A percentile compares a stretch with the other conserved stretches of the same genome.
phyloP scores from a whole-genome alignment of 345 rosid genomes.

The Arabis hirsuta region DNA sequence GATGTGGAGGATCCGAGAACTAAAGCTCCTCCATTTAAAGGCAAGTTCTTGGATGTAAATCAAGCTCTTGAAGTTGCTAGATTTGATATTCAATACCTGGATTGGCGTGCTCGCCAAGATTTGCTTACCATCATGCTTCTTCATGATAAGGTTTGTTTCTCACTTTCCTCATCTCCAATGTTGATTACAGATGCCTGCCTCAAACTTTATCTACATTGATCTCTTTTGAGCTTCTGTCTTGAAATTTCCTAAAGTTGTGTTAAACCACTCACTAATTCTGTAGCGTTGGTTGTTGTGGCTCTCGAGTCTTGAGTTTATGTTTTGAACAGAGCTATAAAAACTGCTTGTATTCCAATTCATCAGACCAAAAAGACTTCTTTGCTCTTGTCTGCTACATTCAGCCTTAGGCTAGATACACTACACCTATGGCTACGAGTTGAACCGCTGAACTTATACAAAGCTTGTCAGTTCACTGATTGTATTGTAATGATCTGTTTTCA shows the following conservation, averaged over 20 bases:
- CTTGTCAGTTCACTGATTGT: background rate
- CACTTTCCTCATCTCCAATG: background rate
- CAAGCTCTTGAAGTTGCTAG: constrained; percentile 96
- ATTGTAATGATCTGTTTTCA: background rate
- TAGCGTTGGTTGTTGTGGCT: no score
- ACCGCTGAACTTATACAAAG: background rate
- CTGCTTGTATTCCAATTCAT: no score
- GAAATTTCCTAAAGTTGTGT: background rate
- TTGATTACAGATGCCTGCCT: no score
- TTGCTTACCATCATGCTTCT: constrained; percentile 88
- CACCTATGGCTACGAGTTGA: background rate
- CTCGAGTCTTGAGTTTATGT: background rate
- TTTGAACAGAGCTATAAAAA: background rate
- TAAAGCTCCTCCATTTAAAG: constrained; percentile 76
- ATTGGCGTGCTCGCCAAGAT: constrained; percentile 99
- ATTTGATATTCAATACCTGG: constrained; percentile 86
- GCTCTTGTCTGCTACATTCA: background rate
- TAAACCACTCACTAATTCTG: no score
- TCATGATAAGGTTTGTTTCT: constrained; percentile 78
- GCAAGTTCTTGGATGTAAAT: constrained; percentile 82
- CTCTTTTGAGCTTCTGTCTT: background rate
- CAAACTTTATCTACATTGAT: constrained; percentile 13
- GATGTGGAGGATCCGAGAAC: constrained; percentile 97
- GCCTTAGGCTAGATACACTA: background rate
- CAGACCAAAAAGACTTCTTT: background rate